These are phyloP conservation scores for Fusarium sp. DNA, from an alignment of 2,329 filamentous ascomycete species.

Conservation along the genomic window DNA sequence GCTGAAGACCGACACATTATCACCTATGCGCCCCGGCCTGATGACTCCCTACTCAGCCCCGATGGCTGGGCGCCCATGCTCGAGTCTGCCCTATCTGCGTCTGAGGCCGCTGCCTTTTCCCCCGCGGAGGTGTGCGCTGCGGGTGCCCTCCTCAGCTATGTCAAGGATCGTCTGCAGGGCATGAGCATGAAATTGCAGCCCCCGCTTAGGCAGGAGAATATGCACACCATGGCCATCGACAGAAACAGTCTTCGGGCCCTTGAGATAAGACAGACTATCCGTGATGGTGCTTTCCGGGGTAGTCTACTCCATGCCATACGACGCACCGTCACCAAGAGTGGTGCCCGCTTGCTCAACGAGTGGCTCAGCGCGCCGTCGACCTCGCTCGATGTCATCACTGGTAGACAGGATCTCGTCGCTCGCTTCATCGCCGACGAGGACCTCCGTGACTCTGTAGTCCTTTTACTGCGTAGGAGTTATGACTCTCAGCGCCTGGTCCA, in stretches of 20 bases:
- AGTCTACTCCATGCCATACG: conserved; percentile 92
- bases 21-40: conserved; percentile 75
- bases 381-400: conserved; percentile 81
- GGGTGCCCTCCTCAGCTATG: conserved; percentile 85
- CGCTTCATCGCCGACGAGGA: conserved; percentile 75
- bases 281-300: conserved; percentile 82
- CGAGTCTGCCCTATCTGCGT: conserved; percentile 74
- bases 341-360: conserved; percentile 83
- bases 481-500: conserved; percentile 93
- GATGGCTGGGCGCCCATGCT: conserved; percentile 81
- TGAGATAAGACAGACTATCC: conserved; percentile 88
- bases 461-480: conserved; percentile 78
- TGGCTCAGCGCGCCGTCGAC: conserved; percentile 93
- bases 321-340: conserved; percentile 91
- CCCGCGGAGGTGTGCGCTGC: conserved; percentile 80
- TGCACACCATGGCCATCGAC: conserved; percentile 90
- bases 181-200: conserved; percentile 85
- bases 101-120: conserved; percentile 69
- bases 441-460: conserved; percentile 76
- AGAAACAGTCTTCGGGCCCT: conserved; percentile 90
- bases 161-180: conserved; percentile 81
- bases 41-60: conserved; percentile 59
- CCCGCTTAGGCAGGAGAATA: conserved; percentile 78
- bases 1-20: conserved; percentile 81
- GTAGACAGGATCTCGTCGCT: conserved; percentile 84